Evolutionary conservation across 108 stramenopile genomes (phyloP).

Genomic region (Nitzschia putrida): DNA sequence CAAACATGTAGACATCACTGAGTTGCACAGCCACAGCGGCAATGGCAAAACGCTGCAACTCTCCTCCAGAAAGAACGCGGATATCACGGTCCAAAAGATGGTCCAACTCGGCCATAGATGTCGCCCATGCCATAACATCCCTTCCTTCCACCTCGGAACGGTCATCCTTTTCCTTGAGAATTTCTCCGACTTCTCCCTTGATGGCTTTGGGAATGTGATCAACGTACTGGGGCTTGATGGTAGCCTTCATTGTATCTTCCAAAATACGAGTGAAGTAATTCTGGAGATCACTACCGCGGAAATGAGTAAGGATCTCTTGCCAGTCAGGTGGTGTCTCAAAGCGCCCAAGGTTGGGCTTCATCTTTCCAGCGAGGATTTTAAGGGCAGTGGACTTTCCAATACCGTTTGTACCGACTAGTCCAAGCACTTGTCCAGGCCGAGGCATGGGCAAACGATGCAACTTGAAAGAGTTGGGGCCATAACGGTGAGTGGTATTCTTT

Average conservation of each 20-base stretch:
- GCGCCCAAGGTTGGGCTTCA: constrained; percentile 98
- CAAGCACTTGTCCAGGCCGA: constrained; percentile 94
- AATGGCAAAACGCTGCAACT: constrained; percentile 98
- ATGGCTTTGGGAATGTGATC: constrained; percentile 95
- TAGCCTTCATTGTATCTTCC: constrained; percentile 97
- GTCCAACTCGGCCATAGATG: constrained; percentile 78
- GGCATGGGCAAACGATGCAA: constrained; percentile 98
- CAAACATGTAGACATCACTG: constrained; percentile 99
- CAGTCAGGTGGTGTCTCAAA: constrained; percentile 95
- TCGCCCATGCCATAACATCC: constrained; percentile 77
- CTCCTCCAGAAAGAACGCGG: constrained; percentile 92
- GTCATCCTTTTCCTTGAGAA: constrained; percentile 89
- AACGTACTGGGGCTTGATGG: constrained; percentile 99
- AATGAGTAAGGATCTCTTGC: constrained; percentile 96
- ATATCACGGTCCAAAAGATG: constrained; percentile 95
- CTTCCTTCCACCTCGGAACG: constrained; percentile 65
- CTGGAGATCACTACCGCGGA: constrained; percentile 96
- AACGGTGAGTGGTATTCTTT: constrained; percentile 95
- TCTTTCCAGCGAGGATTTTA: constrained; percentile 95
- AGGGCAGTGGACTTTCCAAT: constrained; percentile 97
- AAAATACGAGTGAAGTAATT: constrained; percentile 98
- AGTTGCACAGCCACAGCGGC: constrained; percentile 87
- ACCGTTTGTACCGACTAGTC: constrained; percentile 98
- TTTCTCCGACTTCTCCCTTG: constrained; percentile 84
- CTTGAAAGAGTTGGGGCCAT: constrained; percentile 99